Percentiles rank a stretch among this genome's conserved stretches.
phyloP scores from a whole-genome alignment of 805 yeast genomes.

The Lachancea waltii region DNA sequence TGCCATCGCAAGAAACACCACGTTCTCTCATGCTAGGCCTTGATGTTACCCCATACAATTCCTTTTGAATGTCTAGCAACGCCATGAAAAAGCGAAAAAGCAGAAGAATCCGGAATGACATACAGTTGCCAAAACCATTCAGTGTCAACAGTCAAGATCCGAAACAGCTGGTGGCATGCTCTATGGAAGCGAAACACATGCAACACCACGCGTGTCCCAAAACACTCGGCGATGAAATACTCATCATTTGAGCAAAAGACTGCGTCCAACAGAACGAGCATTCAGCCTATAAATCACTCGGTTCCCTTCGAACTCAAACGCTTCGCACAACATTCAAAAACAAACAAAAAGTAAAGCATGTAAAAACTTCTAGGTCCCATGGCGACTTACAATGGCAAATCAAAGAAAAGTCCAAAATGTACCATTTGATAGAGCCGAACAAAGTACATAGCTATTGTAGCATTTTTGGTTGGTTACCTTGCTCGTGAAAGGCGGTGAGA shows the following conservation, averaged over 20 bases:
- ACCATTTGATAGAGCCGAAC: too few species aligned
- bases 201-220: conserved; percentile 7
- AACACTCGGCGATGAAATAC: conserved; percentile 11
- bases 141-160: not conserved
- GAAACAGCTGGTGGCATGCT: conserved; percentile 15
- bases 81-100: not conserved
- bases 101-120: not conserved
- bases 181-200: conserved; percentile 29
- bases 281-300: too few species aligned
- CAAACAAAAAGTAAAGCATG: too few species aligned
- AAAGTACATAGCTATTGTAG: too few species aligned
- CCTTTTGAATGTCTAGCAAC: not conserved
- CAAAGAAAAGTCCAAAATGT: too few species aligned
- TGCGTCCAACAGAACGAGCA: too few species aligned
- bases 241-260: conserved; percentile 10
- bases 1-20: not conserved
- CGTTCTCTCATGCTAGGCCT: not conserved
- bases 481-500: conserved; percentile 3
- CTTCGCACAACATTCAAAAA: too few species aligned
- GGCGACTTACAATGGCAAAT: too few species aligned
- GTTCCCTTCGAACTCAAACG: too few species aligned
- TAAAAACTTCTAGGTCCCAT: too few species aligned
- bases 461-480: too few species aligned
- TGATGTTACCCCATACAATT: not conserved
- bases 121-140: too few species aligned